Base-by-base conservation (phyloP, 169 alveolate species). In the Besnoitia besnoiti region DNA sequence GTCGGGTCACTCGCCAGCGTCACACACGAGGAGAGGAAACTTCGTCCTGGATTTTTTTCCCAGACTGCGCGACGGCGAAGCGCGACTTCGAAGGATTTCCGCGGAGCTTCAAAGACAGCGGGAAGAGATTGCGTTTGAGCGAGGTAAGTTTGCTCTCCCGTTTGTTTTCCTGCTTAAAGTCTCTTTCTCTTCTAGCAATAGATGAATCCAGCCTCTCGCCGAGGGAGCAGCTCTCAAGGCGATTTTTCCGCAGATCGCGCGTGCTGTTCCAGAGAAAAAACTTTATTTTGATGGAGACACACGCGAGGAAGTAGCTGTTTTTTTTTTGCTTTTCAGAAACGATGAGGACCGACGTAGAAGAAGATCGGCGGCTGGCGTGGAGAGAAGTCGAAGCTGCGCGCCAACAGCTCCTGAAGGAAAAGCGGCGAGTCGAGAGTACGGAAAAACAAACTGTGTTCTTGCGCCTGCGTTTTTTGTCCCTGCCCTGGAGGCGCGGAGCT, bases 11-110 rank as follows among this genome's bases (percentile, higher is more conserved):
- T n/a, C n/a, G n/a, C n/a, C n/a, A n/a, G n/a, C n/a, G n/a, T n/a
- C n/a, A n/a, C n/a, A n/a, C n/a, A n/a, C n/a, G n/a, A n/a, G n/a
- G n/a, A n/a, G n/a, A n/a, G n/a, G n/a, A n/a, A n/a, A 19, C 62
- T 10, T 50, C 19, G 62, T 50, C 30, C 10, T 50, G 62, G 10
- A 10, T 50, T 10, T 50, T 14, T 19, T 14, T 19, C 62, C 62
- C 62, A 50, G 80, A 67, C 80, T 67, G 80, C 80, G 80, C 24
- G 80, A 67, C n/a, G 80, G 80, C 46, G 80, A 67, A 35, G 80
- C 80, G 80, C 40, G 80, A 16, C 80, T 67, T 14, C 3, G 44
- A 16, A 37, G 80, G 21, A 67, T 67, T 5, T 67, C 80, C 2
- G n/a, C 80, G 2, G 80, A 67, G 44, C 80, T 67, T 19, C 46